A percentile compares a stretch with the other conserved stretches of the same genome.
Evolutionary conservation across 1,139 yeast genomes (phyloP).

Genomic region (Kodamaea arcana): DNA sequence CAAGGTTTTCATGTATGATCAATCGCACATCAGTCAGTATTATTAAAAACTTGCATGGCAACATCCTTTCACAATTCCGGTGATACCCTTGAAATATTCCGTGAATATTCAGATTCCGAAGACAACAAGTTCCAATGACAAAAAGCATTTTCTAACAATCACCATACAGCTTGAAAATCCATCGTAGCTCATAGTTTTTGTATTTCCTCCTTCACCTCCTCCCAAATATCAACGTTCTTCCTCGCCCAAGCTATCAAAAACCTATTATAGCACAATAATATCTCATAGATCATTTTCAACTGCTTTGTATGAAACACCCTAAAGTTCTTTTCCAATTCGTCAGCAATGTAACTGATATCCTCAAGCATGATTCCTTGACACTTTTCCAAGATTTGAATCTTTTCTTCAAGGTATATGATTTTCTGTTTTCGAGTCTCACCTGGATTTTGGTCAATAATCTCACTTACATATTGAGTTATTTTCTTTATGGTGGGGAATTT

Average conservation of each 20-base stretch:
- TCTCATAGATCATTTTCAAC: constrained; percentile 39
- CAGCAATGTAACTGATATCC: constrained; percentile 53
- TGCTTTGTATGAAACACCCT: constrained; percentile 48
- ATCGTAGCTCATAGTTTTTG: constrained; percentile 16
- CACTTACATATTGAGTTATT: constrained; percentile 60
- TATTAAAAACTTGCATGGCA: no score
- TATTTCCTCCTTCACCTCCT: constrained; percentile 53
- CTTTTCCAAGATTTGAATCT: constrained; percentile 50
- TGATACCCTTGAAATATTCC: no score
- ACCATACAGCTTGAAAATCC: background rate
- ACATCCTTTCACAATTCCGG: no score
- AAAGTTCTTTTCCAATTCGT: constrained; percentile 47
- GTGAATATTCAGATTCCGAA: no score
- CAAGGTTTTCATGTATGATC: no score
- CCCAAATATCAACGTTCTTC: constrained; percentile 70
- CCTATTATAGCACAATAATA: constrained; percentile 49
- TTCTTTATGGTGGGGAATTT: constrained; percentile 37
- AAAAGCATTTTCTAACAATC: no score
- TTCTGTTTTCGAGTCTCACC: constrained; percentile 59
- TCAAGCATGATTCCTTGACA: constrained; percentile 56
- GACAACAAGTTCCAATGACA: no score
- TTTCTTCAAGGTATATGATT: constrained; percentile 47
- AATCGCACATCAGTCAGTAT: no score
- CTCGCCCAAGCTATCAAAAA: constrained; percentile 66
- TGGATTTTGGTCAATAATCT: constrained; percentile 69